Evolutionary conservation across 352 stramenopile genomes (phyloP).

Genomic region (Salisapilia sapeloensis): DNA sequence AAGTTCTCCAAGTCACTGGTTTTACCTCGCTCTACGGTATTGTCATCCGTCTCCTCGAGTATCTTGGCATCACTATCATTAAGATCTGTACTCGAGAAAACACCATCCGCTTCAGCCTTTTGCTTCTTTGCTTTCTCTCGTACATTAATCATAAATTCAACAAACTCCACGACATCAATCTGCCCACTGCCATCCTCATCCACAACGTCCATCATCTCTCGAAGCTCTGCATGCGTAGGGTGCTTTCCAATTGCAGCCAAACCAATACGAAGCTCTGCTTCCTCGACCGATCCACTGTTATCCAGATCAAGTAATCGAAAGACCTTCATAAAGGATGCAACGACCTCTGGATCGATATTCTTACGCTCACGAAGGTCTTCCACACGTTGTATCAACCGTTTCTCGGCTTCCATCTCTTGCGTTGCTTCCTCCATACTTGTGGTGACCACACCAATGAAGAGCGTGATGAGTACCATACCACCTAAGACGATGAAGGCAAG

Average conservation of each 20-base stretch:
- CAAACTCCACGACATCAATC: slow-evolving; percentile 78
- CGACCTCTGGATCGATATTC: slow-evolving; percentile 17
- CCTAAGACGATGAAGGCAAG: slow-evolving; percentile 68
- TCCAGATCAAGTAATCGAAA: slow-evolving; percentile 75
- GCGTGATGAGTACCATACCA: slow-evolving; percentile 78
- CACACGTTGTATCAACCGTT: slow-evolving; percentile 39
- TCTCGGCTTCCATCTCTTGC: slow-evolving; percentile 67
- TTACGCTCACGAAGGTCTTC: slow-evolving; percentile 40
- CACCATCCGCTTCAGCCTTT: slow-evolving; percentile 8
- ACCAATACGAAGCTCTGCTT: slow-evolving; percentile 65
- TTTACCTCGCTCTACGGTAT: too few species aligned
- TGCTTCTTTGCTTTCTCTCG: slow-evolving; percentile 48
- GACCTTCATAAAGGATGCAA: slow-evolving; percentile 66
- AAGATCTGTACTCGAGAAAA: too few species aligned
- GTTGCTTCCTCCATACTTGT: slow-evolving; percentile 85
- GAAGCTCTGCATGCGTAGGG: slow-evolving; percentile 59
- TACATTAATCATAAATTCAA: slow-evolving; percentile 76
- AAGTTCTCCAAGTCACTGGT: too few species aligned
- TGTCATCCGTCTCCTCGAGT: too few species aligned
- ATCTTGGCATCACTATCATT: too few species aligned
- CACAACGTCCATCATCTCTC: slow-evolving; percentile 75
- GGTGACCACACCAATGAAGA: slow-evolving; percentile 86
- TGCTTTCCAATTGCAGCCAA: slow-evolving; percentile 69
- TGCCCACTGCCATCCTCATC: slow-evolving; percentile 74
- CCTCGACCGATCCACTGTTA: slow-evolving; percentile 65